Evolutionary conservation across 305 asterid genomes (phyloP).

Genomic region (Stenogyne calaminthoides): DNA sequence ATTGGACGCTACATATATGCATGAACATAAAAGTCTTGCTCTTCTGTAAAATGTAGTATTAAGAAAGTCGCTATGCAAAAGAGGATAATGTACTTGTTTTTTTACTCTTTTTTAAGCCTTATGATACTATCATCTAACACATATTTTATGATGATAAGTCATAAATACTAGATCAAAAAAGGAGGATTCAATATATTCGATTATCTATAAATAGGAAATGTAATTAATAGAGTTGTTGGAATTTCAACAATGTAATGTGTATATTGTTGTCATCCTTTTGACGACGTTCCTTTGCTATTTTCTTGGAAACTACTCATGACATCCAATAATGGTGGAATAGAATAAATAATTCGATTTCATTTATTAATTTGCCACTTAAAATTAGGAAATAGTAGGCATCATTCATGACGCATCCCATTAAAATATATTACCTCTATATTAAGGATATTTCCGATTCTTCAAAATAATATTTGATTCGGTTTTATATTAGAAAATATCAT

Average conservation of each 20-base stretch:
- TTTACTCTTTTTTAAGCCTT: too few relatives aligned
- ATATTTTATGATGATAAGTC: neutral
- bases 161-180: neutral
- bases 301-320: constrained; percentile 22
- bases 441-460: too few relatives aligned
- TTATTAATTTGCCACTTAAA: neutral
- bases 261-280: constrained; percentile 10
- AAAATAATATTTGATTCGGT: too few relatives aligned
- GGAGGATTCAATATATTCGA: neutral
- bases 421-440: too few relatives aligned
- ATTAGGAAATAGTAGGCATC: neutral
- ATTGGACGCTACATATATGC: too few relatives aligned
- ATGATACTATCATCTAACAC: neutral
- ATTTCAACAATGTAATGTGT: constrained; percentile 2
- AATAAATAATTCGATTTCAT: neutral
- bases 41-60: too few relatives aligned
- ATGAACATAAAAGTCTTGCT: too few relatives aligned
- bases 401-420: neutral
- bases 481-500: too few relatives aligned
- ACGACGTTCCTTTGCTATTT: constrained; percentile 14
- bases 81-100: too few relatives aligned
- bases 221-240: neutral
- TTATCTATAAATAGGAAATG: neutral
- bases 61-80: too few relatives aligned
- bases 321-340: constrained; percentile 20